Evolutionary conservation across 73 alveolate species (phyloP).

Genomic region (Tetrahymena thermophila): DNA sequence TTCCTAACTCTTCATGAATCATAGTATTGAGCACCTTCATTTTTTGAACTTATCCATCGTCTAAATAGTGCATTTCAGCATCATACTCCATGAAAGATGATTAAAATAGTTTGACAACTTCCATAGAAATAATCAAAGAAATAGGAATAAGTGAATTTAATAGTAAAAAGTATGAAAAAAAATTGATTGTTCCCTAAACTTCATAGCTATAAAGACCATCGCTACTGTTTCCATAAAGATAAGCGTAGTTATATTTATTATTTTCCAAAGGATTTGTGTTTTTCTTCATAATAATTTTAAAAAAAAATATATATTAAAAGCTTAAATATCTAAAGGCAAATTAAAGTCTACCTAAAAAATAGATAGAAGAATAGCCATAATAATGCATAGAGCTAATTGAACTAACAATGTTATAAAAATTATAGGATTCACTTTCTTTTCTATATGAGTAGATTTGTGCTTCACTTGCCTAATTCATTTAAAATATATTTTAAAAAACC

Average conservation of each 20-base stretch:
- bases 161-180: conserved; percentile 41
- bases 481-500: not conserved
- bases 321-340: not conserved
- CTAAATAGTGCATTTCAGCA: conserved; percentile 19
- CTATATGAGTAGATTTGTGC: conserved; percentile 30
- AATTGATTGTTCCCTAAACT: conserved; percentile 23
- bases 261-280: not conserved
- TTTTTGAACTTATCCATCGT: conserved; percentile 15
- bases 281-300: not conserved
- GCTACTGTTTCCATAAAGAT: not conserved
- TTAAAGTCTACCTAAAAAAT: not conserved
- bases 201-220: not conserved
- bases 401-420: conserved; percentile 8
- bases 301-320: not conserved
- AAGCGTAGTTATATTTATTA: not conserved
- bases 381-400: conserved; percentile 1
- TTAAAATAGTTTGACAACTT: conserved; percentile 17
- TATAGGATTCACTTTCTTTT: conserved; percentile 1
- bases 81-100: conserved; percentile 45
- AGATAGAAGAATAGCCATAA: conserved; percentile 9
- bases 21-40: conserved; percentile 25
- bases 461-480: not conserved
- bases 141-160: conserved; percentile 49
- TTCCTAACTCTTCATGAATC: conserved; percentile 62
- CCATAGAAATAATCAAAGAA: conserved; percentile 41